Evolutionary conservation across 805 yeast species (phyloP).

Genomic region (Maudiozyma turicensis): DNA sequence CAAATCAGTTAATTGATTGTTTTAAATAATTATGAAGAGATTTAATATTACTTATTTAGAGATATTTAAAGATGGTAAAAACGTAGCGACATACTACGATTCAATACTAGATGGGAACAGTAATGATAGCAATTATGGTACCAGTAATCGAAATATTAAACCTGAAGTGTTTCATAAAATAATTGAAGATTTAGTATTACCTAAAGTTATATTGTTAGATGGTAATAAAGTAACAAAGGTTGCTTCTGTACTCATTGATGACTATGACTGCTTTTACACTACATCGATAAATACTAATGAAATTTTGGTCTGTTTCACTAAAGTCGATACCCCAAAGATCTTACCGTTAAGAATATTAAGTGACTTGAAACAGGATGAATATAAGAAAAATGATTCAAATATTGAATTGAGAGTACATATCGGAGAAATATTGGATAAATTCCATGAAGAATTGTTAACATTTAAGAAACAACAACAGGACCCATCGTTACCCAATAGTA

Average conservation of each 20-base stretch:
- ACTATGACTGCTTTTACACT: constrained; percentile 28
- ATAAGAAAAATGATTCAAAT: constrained; percentile 14
- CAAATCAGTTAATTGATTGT: too few relatives aligned
- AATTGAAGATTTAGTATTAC: constrained; percentile 24
- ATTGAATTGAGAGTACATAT: constrained; percentile 18
- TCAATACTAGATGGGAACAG: constrained; percentile 2
- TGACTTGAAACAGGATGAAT: constrained; percentile 20
- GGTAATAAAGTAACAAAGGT: constrained; percentile 29
- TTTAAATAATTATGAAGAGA: constrained; percentile 7
- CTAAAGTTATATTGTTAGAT: constrained; percentile 21
- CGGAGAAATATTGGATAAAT: constrained; percentile 20
- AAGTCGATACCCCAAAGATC: constrained; percentile 21
- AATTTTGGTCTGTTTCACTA: constrained; percentile 21
- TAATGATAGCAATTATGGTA: constrained; percentile 16
- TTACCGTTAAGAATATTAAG: constrained; percentile 26
- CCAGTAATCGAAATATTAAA: constrained; percentile 3
- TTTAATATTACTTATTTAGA: constrained; percentile 23
- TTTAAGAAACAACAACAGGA: constrained; percentile 7
- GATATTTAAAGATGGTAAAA: constrained; percentile 13
- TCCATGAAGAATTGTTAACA: constrained; percentile 23
- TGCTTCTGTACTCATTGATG: constrained; percentile 24
- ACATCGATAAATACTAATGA: constrained; percentile 12
- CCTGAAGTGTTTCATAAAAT: constrained; percentile 16
- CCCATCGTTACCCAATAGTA: background rate
- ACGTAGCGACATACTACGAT: constrained; percentile 20